phyloP scores from a whole-genome alignment of 495 filamentous ascomycete genomes.

The Staphylotrichum tortipilum region DNA sequence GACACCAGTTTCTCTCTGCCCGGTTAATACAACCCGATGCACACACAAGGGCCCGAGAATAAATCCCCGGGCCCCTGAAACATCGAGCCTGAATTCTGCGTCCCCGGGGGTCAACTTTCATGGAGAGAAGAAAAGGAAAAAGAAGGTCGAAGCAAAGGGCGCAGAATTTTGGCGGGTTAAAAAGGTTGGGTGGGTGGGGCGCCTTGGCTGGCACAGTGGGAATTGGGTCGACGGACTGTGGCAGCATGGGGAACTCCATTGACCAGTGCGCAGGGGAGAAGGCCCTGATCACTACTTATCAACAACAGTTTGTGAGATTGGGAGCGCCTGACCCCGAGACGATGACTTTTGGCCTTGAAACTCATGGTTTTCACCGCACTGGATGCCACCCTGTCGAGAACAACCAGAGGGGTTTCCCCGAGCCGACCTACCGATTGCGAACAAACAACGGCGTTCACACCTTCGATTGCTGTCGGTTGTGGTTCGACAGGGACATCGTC shows the following conservation, averaged over 20 bases:
- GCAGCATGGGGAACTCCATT: background rate
- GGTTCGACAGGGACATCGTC: too few relatives aligned
- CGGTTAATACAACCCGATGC: conserved; percentile 42
- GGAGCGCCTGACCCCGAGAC: too few relatives aligned
- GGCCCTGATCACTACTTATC: too few relatives aligned
- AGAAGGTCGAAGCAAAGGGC: background rate
- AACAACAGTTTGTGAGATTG: too few relatives aligned
- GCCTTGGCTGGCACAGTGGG: background rate
- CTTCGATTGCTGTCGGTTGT: too few relatives aligned
- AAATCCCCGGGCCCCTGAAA: conserved; percentile 7
- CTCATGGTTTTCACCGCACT: too few relatives aligned
- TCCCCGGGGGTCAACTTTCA: conserved; percentile 41
- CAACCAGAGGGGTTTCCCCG: too few relatives aligned
- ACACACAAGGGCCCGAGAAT: conserved; percentile 21
- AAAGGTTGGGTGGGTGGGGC: background rate
- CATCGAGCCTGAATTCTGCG: conserved; percentile 38
- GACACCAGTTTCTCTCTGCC: conserved; percentile 37
- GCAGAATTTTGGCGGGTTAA: background rate
- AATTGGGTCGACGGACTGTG: background rate
- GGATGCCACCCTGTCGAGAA: too few relatives aligned
- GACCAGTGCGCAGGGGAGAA: background rate
- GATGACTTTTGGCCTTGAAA: too few relatives aligned
- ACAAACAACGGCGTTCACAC: too few relatives aligned
- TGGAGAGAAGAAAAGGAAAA: conserved; percentile 24
- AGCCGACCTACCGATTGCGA: too few relatives aligned